Percentiles rank a stretch among this genome's conserved stretches.
Evolutionary conservation across 1,284 basidiomycete genomes (phyloP).

Genomic region (Tilletiaria anomala): DNA sequence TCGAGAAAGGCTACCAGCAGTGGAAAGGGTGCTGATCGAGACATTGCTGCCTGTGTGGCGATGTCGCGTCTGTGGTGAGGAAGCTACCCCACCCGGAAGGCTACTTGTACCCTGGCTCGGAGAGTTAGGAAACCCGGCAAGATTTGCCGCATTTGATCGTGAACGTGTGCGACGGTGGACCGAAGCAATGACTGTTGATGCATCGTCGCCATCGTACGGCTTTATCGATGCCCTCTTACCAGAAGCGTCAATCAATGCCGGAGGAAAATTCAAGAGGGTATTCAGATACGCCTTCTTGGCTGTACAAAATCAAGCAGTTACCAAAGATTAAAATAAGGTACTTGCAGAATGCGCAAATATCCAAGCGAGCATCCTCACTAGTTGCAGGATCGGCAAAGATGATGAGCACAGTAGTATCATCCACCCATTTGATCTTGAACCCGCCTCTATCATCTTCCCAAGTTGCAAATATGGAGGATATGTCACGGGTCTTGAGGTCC

Average conservation of each 20-base stretch:
- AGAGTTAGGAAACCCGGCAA: no score
- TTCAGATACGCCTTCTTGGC: conserved; percentile 86
- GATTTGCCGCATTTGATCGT: conserved; percentile 30
- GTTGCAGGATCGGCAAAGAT: conserved; percentile 59
- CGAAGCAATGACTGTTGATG: conserved; percentile 70
- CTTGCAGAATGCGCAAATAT: not conserved
- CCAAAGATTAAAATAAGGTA: conserved; percentile 1
- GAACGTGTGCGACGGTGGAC: conserved; percentile 51
- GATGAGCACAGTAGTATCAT: conserved; percentile 86
- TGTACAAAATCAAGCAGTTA: conserved; percentile 38
- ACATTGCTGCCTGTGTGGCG: no score
- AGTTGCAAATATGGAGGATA: conserved; percentile 75
- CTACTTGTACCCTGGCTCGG: no score
- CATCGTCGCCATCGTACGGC: conserved; percentile 88
- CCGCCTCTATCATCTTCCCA: conserved; percentile 72
- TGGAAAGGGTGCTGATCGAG: no score
- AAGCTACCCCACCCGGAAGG: no score
- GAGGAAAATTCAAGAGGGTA: conserved; percentile 55
- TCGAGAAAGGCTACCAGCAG: conserved; percentile 11
- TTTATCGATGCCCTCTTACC: conserved; percentile 50
- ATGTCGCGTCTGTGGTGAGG: no score
- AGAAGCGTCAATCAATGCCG: conserved; percentile 42
- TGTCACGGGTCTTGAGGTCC: conserved; percentile 91
- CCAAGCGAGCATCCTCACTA: conserved; percentile 37
- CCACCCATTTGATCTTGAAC: conserved; percentile 99